Evolutionary conservation across 805 yeast species (phyloP), one percentile per base, ranked within the genome.

Genomic region (Candida palmyrensis): DNA sequence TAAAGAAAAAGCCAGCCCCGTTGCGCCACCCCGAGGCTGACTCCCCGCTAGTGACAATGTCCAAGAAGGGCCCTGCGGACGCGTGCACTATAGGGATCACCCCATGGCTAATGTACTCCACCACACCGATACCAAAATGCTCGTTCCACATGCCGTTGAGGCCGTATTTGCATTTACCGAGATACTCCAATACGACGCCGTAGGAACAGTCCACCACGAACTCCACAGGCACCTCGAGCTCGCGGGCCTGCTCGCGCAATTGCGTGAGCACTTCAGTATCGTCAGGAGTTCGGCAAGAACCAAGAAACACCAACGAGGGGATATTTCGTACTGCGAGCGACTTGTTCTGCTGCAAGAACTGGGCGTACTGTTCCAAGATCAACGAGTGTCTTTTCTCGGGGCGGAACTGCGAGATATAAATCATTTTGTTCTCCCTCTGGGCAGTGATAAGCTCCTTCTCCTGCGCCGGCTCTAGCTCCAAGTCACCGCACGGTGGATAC

Each of bases 111-210:
- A 84, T 67, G 53, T 88, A 86, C 57, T 92, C 99, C 6, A 92
- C 98, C 4, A 92, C 90, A 1, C 96, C 90, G 48, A 92, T 92
- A 13, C 99, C 99, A 56, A 92, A 92, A 62, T 92, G 99, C 63
- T 92, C 99, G 59, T 92, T 92, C 98, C 98, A 92, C 99, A 92
- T 92, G 19, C 95, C 88, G 49, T 92, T 90, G 25, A 92, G 65
- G 4, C 98, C 98, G 48, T 76, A 78, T 17, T 78, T 73, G 3
- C 87, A 73, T 10, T 55, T 60, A 9, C 62, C 47, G 21, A 94
- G 63, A 34, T 75, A 68, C 18, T 59, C 49, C 33, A 75, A 62
- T 10, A 94, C 78, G 12, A 66, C 70, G 2, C 65, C 68, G 61
- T 85, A 85, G 7, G 86, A 70, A 18, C 90, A 82, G 58, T 92